phyloP scores from a whole-genome alignment of 768 basidiomycete genomes.

The Boletus subparvulus region DNA sequence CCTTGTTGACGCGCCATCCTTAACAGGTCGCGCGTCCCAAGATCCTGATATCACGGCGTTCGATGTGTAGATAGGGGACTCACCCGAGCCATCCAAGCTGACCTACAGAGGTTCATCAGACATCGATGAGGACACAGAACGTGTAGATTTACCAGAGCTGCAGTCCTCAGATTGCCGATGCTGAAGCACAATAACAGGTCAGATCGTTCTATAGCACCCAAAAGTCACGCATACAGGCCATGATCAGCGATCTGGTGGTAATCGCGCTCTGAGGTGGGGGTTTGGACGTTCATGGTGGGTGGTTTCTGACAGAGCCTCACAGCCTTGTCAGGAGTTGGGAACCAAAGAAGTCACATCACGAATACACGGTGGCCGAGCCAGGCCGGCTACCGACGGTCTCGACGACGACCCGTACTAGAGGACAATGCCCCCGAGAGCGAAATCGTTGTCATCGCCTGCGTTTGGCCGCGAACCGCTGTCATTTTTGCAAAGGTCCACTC shows the following conservation, averaged over 20 bases:
- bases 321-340: constrained; percentile 1
- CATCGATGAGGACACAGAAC: neutral
- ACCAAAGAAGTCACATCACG: constrained; percentile 6
- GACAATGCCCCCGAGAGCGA: neutral
- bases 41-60: neutral
- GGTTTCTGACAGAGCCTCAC: neutral
- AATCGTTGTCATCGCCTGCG: neutral
- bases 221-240: constrained; percentile 55
- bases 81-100: constrained; percentile 81
- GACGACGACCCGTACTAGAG: neutral
- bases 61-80: constrained; percentile 21
- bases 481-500: neutral
- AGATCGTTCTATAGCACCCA: constrained; percentile 4
- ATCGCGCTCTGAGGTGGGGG: constrained; percentile 55
- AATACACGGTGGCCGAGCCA: constrained; percentile 2
- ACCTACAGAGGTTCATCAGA: constrained; percentile 38
- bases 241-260: constrained; percentile 80
- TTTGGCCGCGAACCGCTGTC: neutral
- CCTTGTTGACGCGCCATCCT: neutral
- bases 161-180: constrained; percentile 82
- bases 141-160: constrained; percentile 54
- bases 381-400: neutral
- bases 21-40: neutral
- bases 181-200: constrained; percentile 35
- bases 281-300: constrained; percentile 46